Base-by-base conservation (phyloP, 768 basidiomycete species). In the Leccinum rimulosum region DNA sequence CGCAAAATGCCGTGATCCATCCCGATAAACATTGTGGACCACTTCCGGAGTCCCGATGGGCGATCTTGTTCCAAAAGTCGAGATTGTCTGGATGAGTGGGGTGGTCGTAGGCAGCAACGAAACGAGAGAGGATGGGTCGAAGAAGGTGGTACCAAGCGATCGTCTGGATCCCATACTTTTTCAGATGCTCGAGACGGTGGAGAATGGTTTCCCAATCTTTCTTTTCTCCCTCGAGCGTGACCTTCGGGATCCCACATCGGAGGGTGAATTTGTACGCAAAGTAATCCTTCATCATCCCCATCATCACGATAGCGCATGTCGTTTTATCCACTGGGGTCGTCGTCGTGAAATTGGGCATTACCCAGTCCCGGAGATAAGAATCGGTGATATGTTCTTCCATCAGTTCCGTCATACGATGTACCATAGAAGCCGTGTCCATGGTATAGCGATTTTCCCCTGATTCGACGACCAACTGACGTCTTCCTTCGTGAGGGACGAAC, bases 321-420 rank as follows among this genome's bases (percentile, higher is more conserved):
- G 71, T 72, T 2, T 63, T 72, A 52, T 81, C 80, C 36, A 69
- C 70, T 4, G 33, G 17, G 1, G 77, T 79, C 6, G 81, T 82
- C 2, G 81, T 82, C 8, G 76, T 72, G 63, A 82, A 81, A 31
- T 69, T 53, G 6, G 80, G 80, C 17, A 75, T 65, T 40, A 80
- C 70, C 77, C 80, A 82, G 0, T 73, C 66, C 31, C 70, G 66
- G 4, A 82, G 65, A 0, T 62, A 53, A 4, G 69, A 63, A 58
- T 70, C 64, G 2, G 63, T 36, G 50, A 75, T 61, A 6, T 59
- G 59, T 11, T 63, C 57, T n/a, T 59, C 65, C 61, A 73, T 66
- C 43, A 73, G 27, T 14, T 57, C 48, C 17, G 58, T 62, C 59
- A 68, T 66, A 22, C 64, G 58, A 38, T 59, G 35, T 27, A 74